Percentiles rank a stretch among this genome's conserved stretches.
phyloP scores from a whole-genome alignment of 768 basidiomycete genomes.

The Agrocybe chaxingu region DNA sequence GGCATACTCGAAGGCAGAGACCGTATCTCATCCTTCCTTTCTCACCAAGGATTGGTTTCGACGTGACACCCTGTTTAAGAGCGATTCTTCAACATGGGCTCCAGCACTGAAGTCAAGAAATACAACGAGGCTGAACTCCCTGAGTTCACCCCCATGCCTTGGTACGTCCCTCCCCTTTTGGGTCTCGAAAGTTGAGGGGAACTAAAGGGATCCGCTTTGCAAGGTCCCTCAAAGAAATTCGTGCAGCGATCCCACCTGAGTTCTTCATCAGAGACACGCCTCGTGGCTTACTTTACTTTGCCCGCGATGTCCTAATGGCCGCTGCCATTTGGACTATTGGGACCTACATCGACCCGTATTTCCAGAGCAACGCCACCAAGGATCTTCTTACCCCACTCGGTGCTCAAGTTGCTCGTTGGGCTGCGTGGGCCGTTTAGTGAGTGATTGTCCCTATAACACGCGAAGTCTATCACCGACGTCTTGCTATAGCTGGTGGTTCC shows the following conservation, averaged over 20 bases:
- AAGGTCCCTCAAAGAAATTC: conserved; percentile 50
- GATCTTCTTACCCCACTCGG: conserved; percentile 29
- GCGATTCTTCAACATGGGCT: conserved; percentile 16
- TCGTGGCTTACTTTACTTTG: conserved; percentile 38
- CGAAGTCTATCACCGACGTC: not conserved
- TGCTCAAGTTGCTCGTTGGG: conserved; percentile 37
- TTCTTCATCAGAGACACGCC: conserved; percentile 41
- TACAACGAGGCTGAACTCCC: conserved; percentile 41
- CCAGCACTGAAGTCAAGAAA: conserved; percentile 15
- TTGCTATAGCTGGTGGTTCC: conserved; percentile 53
- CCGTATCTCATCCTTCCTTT: conserved; percentile 4
- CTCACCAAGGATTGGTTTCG: not conserved
- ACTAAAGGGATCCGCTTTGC: not conserved
- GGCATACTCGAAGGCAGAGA: not conserved
- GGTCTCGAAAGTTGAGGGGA: not conserved
- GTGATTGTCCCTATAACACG: conserved; percentile 12
- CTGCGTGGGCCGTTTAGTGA: conserved; percentile 45
- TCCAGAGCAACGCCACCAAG: conserved; percentile 20
- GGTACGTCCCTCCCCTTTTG: conserved; percentile 24
- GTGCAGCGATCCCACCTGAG: conserved; percentile 43
- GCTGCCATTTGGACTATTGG: conserved; percentile 39
- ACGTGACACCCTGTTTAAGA: conserved; percentile 10
- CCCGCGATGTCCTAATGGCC: conserved; percentile 45
- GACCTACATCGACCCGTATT: conserved; percentile 41
- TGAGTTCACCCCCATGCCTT: conserved; percentile 43